Evolutionary conservation across 495 filamentous ascomycete genomes (phyloP).

Genomic region (Sporormia fimetaria): DNA sequence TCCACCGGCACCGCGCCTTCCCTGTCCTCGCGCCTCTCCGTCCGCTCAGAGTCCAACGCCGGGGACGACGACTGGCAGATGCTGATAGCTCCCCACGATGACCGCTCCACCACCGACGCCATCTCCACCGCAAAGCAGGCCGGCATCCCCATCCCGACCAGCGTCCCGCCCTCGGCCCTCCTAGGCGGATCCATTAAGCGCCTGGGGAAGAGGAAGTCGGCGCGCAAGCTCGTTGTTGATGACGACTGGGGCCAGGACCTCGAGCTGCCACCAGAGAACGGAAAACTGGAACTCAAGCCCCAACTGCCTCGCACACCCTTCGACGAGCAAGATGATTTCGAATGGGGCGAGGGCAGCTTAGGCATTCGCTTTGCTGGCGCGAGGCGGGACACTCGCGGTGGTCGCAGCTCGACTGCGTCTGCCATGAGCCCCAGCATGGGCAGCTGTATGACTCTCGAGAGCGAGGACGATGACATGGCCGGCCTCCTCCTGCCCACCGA

Average conservation of each 20-base stretch:
- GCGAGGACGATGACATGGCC: conserved; percentile 82
- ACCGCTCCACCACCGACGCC: conserved; percentile 66
- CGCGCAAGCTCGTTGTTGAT: conserved; percentile 56
- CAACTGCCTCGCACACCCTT: conserved; percentile 40
- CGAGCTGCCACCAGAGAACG: conserved; percentile 48
- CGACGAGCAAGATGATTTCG: conserved; percentile 59
- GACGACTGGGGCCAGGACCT: conserved; percentile 93
- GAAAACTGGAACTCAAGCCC: conserved; percentile 36
- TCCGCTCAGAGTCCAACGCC: conserved; percentile 59
- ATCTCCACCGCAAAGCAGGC: conserved; percentile 77
- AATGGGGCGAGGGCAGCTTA: conserved; percentile 86
- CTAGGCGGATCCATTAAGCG: conserved; percentile 90
- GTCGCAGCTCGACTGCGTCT: conserved; percentile 74
- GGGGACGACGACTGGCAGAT: conserved; percentile 80
- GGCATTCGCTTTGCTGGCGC: conserved; percentile 83
- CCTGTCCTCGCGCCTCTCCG: conserved; percentile 63
- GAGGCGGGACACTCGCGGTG: conserved; percentile 59
- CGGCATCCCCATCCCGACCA: conserved; percentile 81
- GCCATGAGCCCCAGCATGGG: conserved; percentile 83
- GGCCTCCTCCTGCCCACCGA: conserved; percentile 75
- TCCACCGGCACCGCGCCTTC: conserved; percentile 59
- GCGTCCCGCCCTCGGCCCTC: conserved; percentile 87
- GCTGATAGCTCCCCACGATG: conserved; percentile 64
- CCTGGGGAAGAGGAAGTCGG: conserved; percentile 63
- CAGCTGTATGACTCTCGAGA: conserved; percentile 83